These are phyloP conservation scores for Magnaporthales sp. DNA, from an alignment of 2,329 filamentous ascomycete species.

Conservation along the genomic window DNA sequence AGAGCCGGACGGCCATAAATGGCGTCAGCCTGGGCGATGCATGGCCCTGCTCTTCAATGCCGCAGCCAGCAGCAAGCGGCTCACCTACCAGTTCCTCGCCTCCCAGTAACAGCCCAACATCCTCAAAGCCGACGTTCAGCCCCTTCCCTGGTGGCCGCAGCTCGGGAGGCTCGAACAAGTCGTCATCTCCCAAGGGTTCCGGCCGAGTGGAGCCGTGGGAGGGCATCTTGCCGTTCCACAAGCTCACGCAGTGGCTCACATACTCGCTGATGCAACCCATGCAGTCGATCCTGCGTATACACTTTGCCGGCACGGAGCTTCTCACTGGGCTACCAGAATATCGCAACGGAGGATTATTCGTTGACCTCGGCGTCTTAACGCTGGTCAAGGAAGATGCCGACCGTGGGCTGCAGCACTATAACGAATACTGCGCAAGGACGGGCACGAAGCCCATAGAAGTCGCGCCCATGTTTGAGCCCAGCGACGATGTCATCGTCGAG, in stretches of 20 bases:
- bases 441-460: slow-evolving; percentile 53
- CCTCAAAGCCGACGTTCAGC: slow-evolving; percentile 33
- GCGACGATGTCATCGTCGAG: slow-evolving; percentile 54
- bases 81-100: slow-evolving; percentile 25
- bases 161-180: slow-evolving; percentile 34
- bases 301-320: slow-evolving; percentile 43
- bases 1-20: slow-evolving; percentile 77
- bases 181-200: slow-evolving; percentile 34
- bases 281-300: slow-evolving; percentile 38
- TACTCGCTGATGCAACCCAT: slow-evolving; percentile 65
- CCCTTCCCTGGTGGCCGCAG: slow-evolving; percentile 32
- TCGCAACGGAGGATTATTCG: slow-evolving; percentile 61
- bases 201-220: slow-evolving; percentile 61
- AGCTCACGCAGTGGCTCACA: slow-evolving; percentile 63
- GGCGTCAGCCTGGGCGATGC: slow-evolving; percentile 85
- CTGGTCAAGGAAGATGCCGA: slow-evolving; percentile 36
- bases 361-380: slow-evolving; percentile 46
- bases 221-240: slow-evolving; percentile 57
- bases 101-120: not conserved
- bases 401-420: slow-evolving; percentile 35
- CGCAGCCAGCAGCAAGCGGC: slow-evolving; percentile 33
- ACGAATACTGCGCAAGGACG: slow-evolving; percentile 61
- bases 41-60: slow-evolving; percentile 84
- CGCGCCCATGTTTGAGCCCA: slow-evolving; percentile 48
- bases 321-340: slow-evolving; percentile 65